phyloP scores from a whole-genome alignment of 177 flowering plant species.

The Vitis hybrid region DNA sequence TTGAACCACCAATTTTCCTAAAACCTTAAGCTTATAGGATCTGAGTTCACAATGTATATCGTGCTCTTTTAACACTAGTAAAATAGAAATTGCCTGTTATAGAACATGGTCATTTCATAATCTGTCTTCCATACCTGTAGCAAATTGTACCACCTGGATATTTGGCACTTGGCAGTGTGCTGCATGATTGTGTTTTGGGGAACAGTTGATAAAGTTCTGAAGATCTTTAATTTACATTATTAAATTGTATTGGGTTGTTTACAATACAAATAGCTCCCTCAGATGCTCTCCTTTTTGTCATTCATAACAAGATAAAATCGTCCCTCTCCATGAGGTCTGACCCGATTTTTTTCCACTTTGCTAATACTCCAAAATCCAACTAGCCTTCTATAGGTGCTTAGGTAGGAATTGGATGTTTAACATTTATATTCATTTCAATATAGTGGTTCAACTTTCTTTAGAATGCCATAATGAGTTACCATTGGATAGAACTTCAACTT shows the following conservation, averaged over 20 bases:
- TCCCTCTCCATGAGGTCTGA: background rate
- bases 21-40: too few species aligned
- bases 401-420: background rate
- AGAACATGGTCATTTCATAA: background rate
- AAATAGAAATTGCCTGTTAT: background rate
- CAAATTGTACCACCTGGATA: background rate
- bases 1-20: too few species aligned
- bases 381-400: background rate
- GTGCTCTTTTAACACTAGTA: too few species aligned
- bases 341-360: background rate
- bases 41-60: too few species aligned
- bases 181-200: background rate
- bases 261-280: background rate
- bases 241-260: background rate
- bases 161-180: background rate
- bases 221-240: background rate
- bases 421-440: background rate
- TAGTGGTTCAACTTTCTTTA: background rate
- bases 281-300: background rate
- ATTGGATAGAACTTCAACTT: background rate
- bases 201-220: background rate
- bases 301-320: background rate
- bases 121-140: background rate
- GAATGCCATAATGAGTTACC: too few species aligned
- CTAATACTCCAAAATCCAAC: background rate